phyloP scores from a whole-genome alignment of 2,329 filamentous ascomycete species.

The Pseudogymnoascus sp. region DNA sequence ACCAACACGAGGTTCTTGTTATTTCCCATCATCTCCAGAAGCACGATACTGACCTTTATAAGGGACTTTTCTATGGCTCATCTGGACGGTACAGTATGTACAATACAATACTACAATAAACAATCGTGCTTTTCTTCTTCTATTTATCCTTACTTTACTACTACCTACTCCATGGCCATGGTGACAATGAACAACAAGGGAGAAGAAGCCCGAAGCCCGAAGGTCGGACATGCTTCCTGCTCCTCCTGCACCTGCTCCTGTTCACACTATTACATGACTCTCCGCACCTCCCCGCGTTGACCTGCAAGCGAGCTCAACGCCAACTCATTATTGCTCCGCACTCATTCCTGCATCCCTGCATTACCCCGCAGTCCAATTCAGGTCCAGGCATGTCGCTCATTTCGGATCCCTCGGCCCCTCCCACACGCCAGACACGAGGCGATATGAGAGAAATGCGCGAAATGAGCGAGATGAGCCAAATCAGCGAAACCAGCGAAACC shows the following conservation, averaged over 20 bases:
- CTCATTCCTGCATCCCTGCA: neutral
- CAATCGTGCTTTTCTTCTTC: too few relatives aligned
- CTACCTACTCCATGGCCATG: neutral
- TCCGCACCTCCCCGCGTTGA: neutral
- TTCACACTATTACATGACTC: neutral
- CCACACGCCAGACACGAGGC: neutral
- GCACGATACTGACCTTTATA: neutral
- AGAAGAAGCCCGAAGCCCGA: neutral
- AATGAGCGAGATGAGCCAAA: too few relatives aligned
- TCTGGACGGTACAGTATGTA: neutral
- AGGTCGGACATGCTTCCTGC: too few relatives aligned
- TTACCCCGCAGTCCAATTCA: slow-evolving; percentile 7
- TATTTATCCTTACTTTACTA: too few relatives aligned
- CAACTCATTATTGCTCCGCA: neutral
- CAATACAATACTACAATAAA: neutral
- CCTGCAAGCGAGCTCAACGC: neutral
- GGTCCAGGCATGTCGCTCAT: neutral
- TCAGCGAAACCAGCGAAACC: neutral
- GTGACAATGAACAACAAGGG: neutral
- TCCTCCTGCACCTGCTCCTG: too few relatives aligned
- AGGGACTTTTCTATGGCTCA: neutral
- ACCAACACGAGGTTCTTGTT: neutral
- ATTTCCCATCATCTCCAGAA: neutral
- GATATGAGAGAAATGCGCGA: neutral
- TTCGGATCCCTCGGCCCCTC: neutral